A percentile compares a stretch with the other conserved stretches of the same genome.
Evolutionary conservation across 176 grass and related monocot species (phyloP).

Genomic region (Triticum monococcum): DNA sequence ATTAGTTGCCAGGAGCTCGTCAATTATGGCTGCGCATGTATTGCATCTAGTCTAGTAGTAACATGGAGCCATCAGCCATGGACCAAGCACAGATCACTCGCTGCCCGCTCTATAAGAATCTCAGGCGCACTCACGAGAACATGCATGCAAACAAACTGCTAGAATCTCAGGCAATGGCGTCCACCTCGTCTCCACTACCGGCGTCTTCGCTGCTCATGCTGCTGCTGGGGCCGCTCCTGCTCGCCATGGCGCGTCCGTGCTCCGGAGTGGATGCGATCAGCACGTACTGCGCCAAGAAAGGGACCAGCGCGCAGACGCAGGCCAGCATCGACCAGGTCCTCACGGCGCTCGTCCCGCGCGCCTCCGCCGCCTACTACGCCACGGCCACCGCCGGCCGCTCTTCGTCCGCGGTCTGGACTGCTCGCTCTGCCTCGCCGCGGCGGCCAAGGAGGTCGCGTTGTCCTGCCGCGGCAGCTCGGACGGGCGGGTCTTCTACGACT

Average conservation of each 20-base stretch:
- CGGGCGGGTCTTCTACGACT: slow-evolving; percentile 70
- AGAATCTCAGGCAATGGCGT: background rate
- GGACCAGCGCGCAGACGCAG: background rate
- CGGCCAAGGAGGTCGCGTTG: background rate
- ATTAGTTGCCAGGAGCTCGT: no score
- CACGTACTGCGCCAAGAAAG: slow-evolving; percentile 32
- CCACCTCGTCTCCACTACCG: background rate
- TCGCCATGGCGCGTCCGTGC: background rate
- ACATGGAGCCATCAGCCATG: no score
- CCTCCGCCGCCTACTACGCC: slow-evolving; percentile 43
- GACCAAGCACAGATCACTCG: no score
- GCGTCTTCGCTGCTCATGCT: background rate
- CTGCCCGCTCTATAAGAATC: no score
- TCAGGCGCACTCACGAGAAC: no score
- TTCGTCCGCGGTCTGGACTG: slow-evolving; percentile 49
- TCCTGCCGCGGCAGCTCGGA: slow-evolving; percentile 42
- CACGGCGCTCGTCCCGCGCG: slow-evolving; percentile 39
- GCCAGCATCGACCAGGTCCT: slow-evolving; percentile 57
- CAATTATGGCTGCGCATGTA: no score
- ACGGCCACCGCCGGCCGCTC: slow-evolving; percentile 26
- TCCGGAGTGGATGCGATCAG: slow-evolving; percentile 43
- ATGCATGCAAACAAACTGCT: no score
- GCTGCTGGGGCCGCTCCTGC: background rate
- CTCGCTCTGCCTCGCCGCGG: slow-evolving; percentile 34
- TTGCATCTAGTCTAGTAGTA: no score